Conservation (phyloP, 768 basidiomycete species). For the Vararia minispora region DNA sequence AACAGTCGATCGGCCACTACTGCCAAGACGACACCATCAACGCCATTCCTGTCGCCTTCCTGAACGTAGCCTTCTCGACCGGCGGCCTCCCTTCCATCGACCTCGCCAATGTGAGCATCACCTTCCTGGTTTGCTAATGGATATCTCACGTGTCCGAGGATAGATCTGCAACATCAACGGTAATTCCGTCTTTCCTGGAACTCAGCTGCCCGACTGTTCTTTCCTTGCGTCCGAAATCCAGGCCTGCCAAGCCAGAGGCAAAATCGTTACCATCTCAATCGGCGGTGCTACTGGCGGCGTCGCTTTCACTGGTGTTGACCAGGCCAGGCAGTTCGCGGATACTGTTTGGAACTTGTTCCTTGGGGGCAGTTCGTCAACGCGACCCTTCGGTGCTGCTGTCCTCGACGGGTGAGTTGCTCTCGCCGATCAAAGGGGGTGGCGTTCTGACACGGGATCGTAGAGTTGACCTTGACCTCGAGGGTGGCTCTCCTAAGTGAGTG, state of each 20-base stretch:
- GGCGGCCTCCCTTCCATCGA: constrained; percentile 50
- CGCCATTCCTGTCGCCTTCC: constrained; percentile 49
- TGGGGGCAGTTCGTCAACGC: constrained; percentile 46
- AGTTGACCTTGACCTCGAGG: constrained; percentile 67
- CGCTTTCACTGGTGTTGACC: constrained; percentile 45
- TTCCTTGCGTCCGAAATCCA: constrained; percentile 50
- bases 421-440: neutral
- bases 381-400: constrained; percentile 63
- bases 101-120: constrained; percentile 39
- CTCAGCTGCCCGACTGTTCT: constrained; percentile 48
- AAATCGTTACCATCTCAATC: constrained; percentile 28
- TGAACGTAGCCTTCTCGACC: constrained; percentile 46
- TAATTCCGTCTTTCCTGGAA: constrained; percentile 50
- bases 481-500: constrained; percentile 27
- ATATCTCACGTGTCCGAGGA: neutral
- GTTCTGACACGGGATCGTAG: constrained; percentile 9
- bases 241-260: constrained; percentile 41
- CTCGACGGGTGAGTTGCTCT: constrained; percentile 47
- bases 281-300: constrained; percentile 44
- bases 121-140: neutral
- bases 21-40: constrained; percentile 53
- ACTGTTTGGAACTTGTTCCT: constrained; percentile 68
- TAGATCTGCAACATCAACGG: constrained; percentile 54
- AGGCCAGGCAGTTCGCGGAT: constrained; percentile 48
- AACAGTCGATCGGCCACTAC: constrained; percentile 38